A percentile compares a stretch with the other conserved stretches of the same genome.
Evolutionary conservation across 2,329 filamentous ascomycete genomes (phyloP).

Genomic region (Epichloe sylvatica): DNA sequence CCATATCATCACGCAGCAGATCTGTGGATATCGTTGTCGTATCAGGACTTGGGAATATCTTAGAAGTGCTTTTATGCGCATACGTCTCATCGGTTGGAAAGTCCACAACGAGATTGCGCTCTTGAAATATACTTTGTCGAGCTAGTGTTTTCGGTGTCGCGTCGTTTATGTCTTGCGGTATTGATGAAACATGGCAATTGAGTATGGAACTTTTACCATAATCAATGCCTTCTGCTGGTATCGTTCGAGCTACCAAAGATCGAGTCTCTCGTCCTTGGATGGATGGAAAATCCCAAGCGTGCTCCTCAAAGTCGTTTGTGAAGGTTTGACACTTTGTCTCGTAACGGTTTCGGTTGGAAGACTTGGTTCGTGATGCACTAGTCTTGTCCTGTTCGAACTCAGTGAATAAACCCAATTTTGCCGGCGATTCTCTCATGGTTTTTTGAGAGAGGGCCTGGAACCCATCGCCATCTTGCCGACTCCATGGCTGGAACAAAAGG

Average conservation of each 20-base stretch:
- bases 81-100: not conserved
- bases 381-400: slow-evolving; percentile 1
- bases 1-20: not conserved
- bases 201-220: too few relatives aligned
- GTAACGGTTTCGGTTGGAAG: not conserved
- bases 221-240: not conserved
- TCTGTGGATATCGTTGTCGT: not conserved
- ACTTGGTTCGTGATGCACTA: not conserved
- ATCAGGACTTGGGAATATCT: not conserved
- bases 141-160: not conserved
- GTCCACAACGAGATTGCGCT: not conserved
- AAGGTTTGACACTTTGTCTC: not conserved
- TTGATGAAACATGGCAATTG: not conserved
- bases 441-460: slow-evolving; percentile 1
- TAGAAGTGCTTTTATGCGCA: not conserved
- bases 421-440: slow-evolving; percentile 5
- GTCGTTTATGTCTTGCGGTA: not conserved
- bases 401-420: slow-evolving; percentile 1
- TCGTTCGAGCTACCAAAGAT: not conserved
- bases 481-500: slow-evolving; percentile 21
- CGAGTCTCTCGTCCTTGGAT: not conserved
- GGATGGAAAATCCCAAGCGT: too few relatives aligned
- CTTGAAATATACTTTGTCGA: not conserved
- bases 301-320: not conserved
- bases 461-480: slow-evolving; percentile 10